A percentile compares a stretch with the other conserved stretches of the same genome.
Conservation (phyloP, 164 flowering plant genomes). For the Berberis vulgaris region DNA sequence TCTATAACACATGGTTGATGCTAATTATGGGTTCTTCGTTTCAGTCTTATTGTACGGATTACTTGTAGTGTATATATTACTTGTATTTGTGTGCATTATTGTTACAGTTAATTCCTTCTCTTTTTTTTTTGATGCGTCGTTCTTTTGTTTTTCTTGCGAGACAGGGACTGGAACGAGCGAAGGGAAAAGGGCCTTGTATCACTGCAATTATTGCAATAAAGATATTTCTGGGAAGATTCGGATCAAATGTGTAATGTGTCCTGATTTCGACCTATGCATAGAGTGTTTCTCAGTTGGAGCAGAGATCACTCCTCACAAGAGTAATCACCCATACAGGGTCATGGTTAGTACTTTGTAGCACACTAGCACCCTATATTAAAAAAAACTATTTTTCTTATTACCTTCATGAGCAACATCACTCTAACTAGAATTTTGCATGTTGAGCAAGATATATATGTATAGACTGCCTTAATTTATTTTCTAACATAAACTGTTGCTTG, state of each 20-base stretch:
- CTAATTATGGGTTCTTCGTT: no score
- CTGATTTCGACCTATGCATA: conserved; percentile 84
- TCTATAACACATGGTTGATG: no score
- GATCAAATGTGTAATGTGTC: conserved; percentile 61
- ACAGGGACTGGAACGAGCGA: conserved; percentile 41
- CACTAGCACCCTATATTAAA: background rate
- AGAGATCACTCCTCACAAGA: conserved; percentile 75
- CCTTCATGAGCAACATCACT: no score
- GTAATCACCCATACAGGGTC: conserved; percentile 81
- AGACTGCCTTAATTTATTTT: no score
- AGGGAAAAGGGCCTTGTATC: conserved; percentile 63
- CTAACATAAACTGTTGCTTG: no score
- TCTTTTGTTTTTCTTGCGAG: conserved; percentile 17
- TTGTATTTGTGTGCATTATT: no score
- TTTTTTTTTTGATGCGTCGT: background rate
- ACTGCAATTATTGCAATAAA: conserved; percentile 80
- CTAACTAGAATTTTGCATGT: no score
- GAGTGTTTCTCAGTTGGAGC: conserved; percentile 94
- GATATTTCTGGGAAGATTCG: conserved; percentile 73
- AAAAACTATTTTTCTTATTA: no score
- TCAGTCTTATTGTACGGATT: no score
- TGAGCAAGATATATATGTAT: no score
- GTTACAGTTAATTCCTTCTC: background rate
- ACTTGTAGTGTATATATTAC: no score
- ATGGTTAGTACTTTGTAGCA: conserved; percentile 50